Percentiles rank a stretch among this genome's conserved stretches.
phyloP scores from a whole-genome alignment of 2,329 filamentous ascomycete species.

The Alternaria angustiovoidea region DNA sequence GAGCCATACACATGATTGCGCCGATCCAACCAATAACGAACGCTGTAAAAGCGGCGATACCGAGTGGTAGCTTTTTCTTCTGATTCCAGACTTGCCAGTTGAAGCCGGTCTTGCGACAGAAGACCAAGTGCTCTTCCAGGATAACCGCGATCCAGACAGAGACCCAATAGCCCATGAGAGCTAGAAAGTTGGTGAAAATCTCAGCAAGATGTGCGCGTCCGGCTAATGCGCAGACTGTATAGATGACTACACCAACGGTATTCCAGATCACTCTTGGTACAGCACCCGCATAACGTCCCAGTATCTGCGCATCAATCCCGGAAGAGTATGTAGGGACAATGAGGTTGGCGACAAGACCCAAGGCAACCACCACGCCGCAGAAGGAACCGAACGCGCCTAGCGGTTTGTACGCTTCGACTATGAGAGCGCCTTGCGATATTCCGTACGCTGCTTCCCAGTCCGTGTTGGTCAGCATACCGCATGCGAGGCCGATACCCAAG shows the following conservation, averaged over 20 bases:
- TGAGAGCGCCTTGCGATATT: slow-evolving; percentile 68
- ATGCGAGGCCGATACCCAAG: slow-evolving; percentile 69
- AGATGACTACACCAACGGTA: slow-evolving; percentile 67
- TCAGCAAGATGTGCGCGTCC: slow-evolving; percentile 67
- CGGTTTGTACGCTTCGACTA: slow-evolving; percentile 68
- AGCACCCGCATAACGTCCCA: slow-evolving; percentile 65
- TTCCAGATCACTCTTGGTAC: slow-evolving; percentile 73
- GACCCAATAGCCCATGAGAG: slow-evolving; percentile 76
- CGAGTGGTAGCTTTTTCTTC: slow-evolving; percentile 65
- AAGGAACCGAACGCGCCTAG: slow-evolving; percentile 71
- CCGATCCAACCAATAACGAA: slow-evolving; percentile 73
- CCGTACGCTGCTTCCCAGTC: slow-evolving; percentile 66
- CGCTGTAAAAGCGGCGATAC: slow-evolving; percentile 66
- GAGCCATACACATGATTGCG: slow-evolving; percentile 72
- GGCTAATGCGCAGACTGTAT: slow-evolving; percentile 69
- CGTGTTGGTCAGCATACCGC: slow-evolving; percentile 61
- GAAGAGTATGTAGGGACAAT: slow-evolving; percentile 69
- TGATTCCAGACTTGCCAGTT: slow-evolving; percentile 70
- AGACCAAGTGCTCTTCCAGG: slow-evolving; percentile 69
- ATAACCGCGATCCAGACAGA: slow-evolving; percentile 70
- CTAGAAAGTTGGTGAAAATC: slow-evolving; percentile 74
- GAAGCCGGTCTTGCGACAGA: slow-evolving; percentile 62
- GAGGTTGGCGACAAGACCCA: slow-evolving; percentile 72
- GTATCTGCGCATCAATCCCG: slow-evolving; percentile 73
- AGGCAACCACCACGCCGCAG: slow-evolving; percentile 69